A percentile compares a stretch with the other conserved stretches of the same genome.
Evolutionary conservation across 495 filamentous ascomycete genomes (phyloP).

Genomic region (Trichoderma orchidacearum): DNA sequence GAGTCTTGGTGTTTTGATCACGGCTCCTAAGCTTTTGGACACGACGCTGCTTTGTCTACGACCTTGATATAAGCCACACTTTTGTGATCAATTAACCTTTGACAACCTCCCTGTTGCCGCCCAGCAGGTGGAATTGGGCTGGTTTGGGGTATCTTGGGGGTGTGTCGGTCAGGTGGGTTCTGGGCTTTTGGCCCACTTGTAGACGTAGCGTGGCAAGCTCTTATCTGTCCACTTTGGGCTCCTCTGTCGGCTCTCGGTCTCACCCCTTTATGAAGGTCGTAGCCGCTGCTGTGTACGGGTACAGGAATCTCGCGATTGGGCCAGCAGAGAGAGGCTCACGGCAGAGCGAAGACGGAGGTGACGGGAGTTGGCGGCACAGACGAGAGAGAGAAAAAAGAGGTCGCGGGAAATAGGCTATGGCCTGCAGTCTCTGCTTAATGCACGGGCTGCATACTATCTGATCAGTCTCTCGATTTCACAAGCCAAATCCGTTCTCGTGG

Average conservation of each 20-base stretch:
- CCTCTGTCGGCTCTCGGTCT: too few species aligned
- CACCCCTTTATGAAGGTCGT: not conserved
- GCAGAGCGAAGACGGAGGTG: not conserved
- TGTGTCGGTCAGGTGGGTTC: not conserved
- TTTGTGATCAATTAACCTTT: not conserved
- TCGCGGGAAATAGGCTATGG: not conserved
- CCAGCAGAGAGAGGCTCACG: not conserved
- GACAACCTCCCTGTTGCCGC: not conserved
- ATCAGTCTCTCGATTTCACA: not conserved
- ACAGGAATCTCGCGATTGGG: not conserved
- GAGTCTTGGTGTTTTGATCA: too few species aligned
- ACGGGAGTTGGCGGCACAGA: too few species aligned
- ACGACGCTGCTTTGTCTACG: too few species aligned
- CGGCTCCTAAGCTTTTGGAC: too few species aligned
- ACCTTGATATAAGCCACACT: too few species aligned
- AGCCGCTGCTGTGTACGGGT: not conserved
- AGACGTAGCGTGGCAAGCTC: not conserved
- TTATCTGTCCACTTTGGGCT: too few species aligned
- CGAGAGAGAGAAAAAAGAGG: not conserved
- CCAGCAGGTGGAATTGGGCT: not conserved
- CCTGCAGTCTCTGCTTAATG: not conserved
- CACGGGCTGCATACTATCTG: not conserved
- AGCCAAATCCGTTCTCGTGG: not conserved
- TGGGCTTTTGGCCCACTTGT: not conserved
- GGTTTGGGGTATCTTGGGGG: too few species aligned